Conservation (phyloP, 371 early-diverging fungal species). For the Encephalitozoon intestinalis region DNA sequence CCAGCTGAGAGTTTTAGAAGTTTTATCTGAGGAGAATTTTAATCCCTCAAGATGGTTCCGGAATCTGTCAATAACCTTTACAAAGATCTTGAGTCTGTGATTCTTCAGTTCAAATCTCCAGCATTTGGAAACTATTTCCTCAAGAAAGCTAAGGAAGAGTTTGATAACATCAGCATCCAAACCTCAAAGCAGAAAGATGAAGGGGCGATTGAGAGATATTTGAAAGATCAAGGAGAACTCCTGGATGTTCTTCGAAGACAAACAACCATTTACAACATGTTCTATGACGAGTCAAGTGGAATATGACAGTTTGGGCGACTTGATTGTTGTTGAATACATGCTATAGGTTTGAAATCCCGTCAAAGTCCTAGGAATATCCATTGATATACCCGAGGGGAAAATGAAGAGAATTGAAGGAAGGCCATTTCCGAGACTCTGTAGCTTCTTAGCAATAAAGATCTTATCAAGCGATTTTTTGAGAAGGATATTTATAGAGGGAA, state of each 20-base stretch:
- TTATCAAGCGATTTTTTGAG: too few species aligned
- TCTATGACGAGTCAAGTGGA: constrained; percentile 30
- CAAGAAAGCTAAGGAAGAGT: constrained; percentile 22
- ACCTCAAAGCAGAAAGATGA: constrained; percentile 2
- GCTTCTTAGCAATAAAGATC: background rate
- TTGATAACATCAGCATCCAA: background rate
- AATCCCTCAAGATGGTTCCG: constrained; percentile 26
- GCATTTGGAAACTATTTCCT: constrained; percentile 25
- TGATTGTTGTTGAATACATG: too few species aligned
- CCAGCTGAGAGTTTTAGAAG: background rate
- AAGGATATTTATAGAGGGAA: background rate
- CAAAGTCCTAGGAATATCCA: background rate
- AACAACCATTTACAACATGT: constrained; percentile 37
- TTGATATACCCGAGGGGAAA: background rate
- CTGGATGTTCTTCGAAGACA: constrained; percentile 32
- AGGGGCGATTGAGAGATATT: constrained; percentile 22
- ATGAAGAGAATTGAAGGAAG: background rate
- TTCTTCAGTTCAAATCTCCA: constrained; percentile 32
- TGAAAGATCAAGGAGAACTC: constrained; percentile 20
- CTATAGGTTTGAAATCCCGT: too few species aligned
- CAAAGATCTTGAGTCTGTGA: background rate
- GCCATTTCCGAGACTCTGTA: background rate
- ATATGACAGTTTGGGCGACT: constrained; percentile 15
- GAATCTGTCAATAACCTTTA: background rate
- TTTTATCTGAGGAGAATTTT: constrained; percentile 5